phyloP scores from a whole-genome alignment of 805 yeast genomes.

The Ogataea ramenticola region DNA sequence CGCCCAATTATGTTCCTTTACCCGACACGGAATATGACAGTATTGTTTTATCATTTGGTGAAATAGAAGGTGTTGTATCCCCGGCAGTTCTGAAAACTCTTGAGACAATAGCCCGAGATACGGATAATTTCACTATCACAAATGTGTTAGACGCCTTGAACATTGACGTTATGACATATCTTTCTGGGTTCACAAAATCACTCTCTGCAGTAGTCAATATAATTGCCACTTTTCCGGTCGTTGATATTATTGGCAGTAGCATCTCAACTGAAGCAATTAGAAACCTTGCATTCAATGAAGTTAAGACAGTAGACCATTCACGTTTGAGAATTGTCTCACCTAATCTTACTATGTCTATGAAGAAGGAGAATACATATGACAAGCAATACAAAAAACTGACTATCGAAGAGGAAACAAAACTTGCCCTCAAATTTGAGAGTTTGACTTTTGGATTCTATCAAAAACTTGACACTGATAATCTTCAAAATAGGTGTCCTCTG shows the following conservation, averaged over 20 bases:
- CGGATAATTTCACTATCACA: constrained; percentile 35
- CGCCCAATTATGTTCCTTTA: not conserved
- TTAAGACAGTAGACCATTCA: constrained; percentile 1
- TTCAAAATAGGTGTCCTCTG: not conserved
- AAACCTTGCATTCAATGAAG: constrained; percentile 4
- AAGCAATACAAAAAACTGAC: not conserved
- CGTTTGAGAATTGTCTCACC: constrained; percentile 1
- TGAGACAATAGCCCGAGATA: constrained; percentile 26
- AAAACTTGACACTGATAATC: not conserved
- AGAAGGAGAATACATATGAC: not conserved
- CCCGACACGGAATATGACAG: constrained; percentile 40
- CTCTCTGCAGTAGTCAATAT: constrained; percentile 32
- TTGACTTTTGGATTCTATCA: not conserved
- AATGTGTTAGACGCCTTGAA: constrained; percentile 61
- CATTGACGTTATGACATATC: constrained; percentile 40
- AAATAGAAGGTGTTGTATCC: constrained; percentile 37
- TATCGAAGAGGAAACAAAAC: not conserved
- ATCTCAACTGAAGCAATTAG: not conserved
- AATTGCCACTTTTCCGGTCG: constrained; percentile 40
- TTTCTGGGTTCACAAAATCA: constrained; percentile 16
- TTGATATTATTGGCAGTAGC: constrained; percentile 8
- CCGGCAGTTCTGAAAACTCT: constrained; percentile 25
- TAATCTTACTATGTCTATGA: not conserved
- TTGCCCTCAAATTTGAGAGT: not conserved
- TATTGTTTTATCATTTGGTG: constrained; percentile 47